Percentiles rank a stretch among this genome's conserved stretches.
These are phyloP conservation scores for Coprinopsis marcescibilis DNA, from an alignment of 768 basidiomycete genomes.

Conservation along the genomic window DNA sequence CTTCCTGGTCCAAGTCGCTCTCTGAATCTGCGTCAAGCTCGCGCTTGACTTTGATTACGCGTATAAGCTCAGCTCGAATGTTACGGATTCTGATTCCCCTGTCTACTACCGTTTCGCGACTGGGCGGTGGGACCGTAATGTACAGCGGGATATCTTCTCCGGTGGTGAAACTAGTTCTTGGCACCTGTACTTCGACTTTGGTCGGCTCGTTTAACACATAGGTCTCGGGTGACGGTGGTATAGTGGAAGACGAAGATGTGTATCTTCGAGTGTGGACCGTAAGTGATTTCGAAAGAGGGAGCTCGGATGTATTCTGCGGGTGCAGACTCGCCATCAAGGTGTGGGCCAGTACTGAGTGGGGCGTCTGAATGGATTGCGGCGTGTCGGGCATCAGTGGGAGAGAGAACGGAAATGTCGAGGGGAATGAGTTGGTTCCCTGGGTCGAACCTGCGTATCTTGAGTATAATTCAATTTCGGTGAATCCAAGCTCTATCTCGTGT, in stretches of 20 bases:
- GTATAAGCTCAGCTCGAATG: conserved; percentile 72
- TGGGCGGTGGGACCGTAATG: conserved; percentile 73
- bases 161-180: conserved; percentile 62
- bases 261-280: conserved; percentile 72
- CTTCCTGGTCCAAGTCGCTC: conserved; percentile 21
- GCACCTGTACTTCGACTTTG: conserved; percentile 62
- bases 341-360: conserved; percentile 68
- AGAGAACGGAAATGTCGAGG: conserved; percentile 71
- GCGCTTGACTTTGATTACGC: conserved; percentile 52
- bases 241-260: conserved; percentile 52
- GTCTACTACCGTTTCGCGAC: conserved; percentile 58
- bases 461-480: conserved; percentile 51
- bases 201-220: conserved; percentile 57
- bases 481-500: conserved; percentile 61
- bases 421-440: conserved; percentile 26
- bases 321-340: conserved; percentile 63
- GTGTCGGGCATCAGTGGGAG: conserved; percentile 75
- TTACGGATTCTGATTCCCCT: conserved; percentile 74
- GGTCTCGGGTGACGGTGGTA: conserved; percentile 57
- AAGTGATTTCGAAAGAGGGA: conserved; percentile 47
- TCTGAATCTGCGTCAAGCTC: conserved; percentile 28
- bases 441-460: conserved; percentile 31
- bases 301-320: conserved; percentile 33
- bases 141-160: conserved; percentile 78
- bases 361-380: conserved; percentile 77